Base-by-base conservation (phyloP, 1,284 basidiomycete species). In the Microbotryum saponariae region DNA sequence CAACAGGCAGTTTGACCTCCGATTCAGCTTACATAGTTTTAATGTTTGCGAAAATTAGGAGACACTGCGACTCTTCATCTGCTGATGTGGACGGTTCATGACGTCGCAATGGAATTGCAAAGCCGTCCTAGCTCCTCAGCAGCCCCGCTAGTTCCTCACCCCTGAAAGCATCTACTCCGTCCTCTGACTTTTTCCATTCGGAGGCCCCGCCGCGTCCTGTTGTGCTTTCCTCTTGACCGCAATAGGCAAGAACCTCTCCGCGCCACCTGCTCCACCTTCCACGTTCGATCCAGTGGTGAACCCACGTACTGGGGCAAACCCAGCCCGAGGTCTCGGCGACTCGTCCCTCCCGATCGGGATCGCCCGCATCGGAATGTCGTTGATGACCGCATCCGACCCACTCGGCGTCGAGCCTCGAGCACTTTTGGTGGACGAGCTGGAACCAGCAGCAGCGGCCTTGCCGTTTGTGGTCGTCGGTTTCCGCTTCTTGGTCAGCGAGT, bases 151-250 rank as follows among this genome's bases (percentile, higher is more conserved):
- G 12, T 10, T 18, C 37, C 37, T 42, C 12, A 5, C 37, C 37
- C 37, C 16, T 42, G 37, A 42, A 42, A 42, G 37, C 37, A 16
- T 9, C 37, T 42, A 42, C 3, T 42, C 37, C 37, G 37, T 42
- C 37, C 37, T 42, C 37, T 42, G 37, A 18, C 37, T 42, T 6
- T 42, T 42, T 16, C 37, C 37, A 42, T 42, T 42, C 37, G 37
- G 37, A 12, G 4, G 37, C 48, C n/a, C 25, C 48, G 21, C 46
- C 31, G 58, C 61, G 44, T 61, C 59, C 6, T 45, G 61, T 7
- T 21, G 44, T 53, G 66, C 64, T 48, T 65, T 68, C 55, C 63
- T 51, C 61, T 65, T 68, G 52, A 65, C 54, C 42, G 63, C 61
- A 21, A 63, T 61, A 48, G 56, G 51, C n/a, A 55, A 61, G 55